phyloP scores from a whole-genome alignment of 116 monocot genomes.

The Phalaenopsis hybrid region DNA sequence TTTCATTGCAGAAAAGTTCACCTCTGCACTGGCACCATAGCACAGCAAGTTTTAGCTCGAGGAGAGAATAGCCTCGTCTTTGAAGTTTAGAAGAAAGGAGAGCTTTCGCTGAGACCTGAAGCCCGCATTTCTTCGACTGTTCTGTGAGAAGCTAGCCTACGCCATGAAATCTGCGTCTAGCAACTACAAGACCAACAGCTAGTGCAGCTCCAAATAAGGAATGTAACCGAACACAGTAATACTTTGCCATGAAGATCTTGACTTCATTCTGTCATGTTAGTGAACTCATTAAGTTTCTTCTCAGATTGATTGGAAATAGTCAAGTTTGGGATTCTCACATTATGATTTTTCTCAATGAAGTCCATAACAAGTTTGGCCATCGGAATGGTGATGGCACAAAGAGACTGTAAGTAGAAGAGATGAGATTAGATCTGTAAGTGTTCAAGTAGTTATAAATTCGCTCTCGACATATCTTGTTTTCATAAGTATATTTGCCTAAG shows the following conservation, averaged over 20 bases:
- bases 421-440: not conserved
- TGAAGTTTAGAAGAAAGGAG: not conserved
- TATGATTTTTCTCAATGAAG: slow-evolving; percentile 59
- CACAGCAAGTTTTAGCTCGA: too few relatives aligned
- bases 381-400: slow-evolving; percentile 58
- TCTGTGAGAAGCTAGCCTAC: not conserved
- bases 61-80: not conserved
- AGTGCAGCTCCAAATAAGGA: slow-evolving; percentile 52
- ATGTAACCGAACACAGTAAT: slow-evolving; percentile 86
- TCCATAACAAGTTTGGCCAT: slow-evolving; percentile 56
- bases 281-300: not conserved
- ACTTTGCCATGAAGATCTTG: slow-evolving; percentile 95
- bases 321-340: slow-evolving; percentile 30
- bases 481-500: too few relatives aligned
- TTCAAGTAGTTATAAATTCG: too few relatives aligned
- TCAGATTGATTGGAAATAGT: not conserved
- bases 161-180: slow-evolving; percentile 13
- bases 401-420: slow-evolving; percentile 27
- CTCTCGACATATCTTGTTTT: too few relatives aligned
- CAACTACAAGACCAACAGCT: slow-evolving; percentile 51
- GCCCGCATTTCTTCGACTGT: not conserved
- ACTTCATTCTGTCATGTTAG: slow-evolving; percentile 48
- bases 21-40: too few relatives aligned
- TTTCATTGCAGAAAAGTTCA: too few relatives aligned
- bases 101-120: not conserved